Evolutionary conservation across 1,284 basidiomycete genomes (phyloP), one percentile per base, ranked within the genome.

Genomic region (Paramarasmius palmivorus): DNA sequence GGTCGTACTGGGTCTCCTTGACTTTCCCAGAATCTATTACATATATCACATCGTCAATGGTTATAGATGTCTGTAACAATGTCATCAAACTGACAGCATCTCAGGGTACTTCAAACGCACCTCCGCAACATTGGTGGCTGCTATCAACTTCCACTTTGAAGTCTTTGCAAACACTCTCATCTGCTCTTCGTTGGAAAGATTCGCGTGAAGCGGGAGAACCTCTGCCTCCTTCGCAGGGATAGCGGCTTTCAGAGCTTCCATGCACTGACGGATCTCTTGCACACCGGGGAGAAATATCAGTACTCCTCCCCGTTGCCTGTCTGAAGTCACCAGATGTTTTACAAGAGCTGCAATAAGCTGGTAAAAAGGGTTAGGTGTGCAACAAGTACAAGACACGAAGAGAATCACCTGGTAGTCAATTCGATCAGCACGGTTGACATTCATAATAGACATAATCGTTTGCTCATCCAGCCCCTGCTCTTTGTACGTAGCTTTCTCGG

Each of bases 231-330:
- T 68, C 20, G 72, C 70, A 15, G 69, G 61, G 3, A 71, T 55
- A 8, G 72, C 61, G 15, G 68, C 64, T 19, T 78, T 76, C 22
- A 96, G 75, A 12, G 82, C 79, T 20, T 88, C 83, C 37, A 95
- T 85, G 57, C 91, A 93, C 59, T 90, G 86, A 15, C 84, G 82
- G 62, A 95, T 95, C 64, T 95, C 92, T 71, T 90, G 88, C 0
- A 92, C 88, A 68, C 95, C 95, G 23, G 92, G 86, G 55, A 95
- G 79, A 71, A 98, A 98, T 41, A 97, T 84, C 19, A 98, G 77
- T 45, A 97, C 83, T 3, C 89, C 90, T 2, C 84, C 85, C 39
- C 71, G 72, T 40, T 76, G 73, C 17, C 80, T 64, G 10, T 79
- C 74, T 5, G 76, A 75, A 12, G 70, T 73, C n/a, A 86, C 69